phyloP scores from a whole-genome alignment of 345 rosid genomes.

The Camelina sativa region DNA sequence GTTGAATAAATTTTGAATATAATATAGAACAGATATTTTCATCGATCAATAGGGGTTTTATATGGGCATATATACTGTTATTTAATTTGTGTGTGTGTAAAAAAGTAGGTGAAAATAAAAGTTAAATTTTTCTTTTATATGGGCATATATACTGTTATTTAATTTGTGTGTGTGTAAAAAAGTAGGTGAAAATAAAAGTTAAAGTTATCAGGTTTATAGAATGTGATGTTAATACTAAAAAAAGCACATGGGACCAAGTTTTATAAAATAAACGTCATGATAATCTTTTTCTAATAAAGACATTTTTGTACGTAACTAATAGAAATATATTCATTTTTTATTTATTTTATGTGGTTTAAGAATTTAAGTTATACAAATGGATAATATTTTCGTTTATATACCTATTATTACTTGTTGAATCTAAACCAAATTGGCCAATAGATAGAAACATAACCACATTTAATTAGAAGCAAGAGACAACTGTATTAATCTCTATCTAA shows the following conservation, averaged over 20 bases:
- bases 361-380: background rate
- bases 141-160: no score
- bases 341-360: constrained; percentile 2
- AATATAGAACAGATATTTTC: background rate
- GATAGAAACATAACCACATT: background rate
- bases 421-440: background rate
- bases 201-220: background rate
- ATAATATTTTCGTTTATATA: constrained; percentile 8
- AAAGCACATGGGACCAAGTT: constrained; percentile 11
- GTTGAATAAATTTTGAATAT: background rate
- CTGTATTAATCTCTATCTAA: background rate
- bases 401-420: background rate
- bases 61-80: background rate
- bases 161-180: no score
- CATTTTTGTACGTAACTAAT: background rate
- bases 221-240: background rate
- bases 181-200: background rate
- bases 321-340: background rate
- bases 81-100: no score
- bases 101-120: no score
- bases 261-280: background rate
- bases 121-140: no score
- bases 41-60: background rate
- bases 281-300: constrained; percentile 4
- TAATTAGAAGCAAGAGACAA: constrained; percentile 6